Conservation (phyloP, 257 asterid genomes). For the Solanum sitiens region DNA sequence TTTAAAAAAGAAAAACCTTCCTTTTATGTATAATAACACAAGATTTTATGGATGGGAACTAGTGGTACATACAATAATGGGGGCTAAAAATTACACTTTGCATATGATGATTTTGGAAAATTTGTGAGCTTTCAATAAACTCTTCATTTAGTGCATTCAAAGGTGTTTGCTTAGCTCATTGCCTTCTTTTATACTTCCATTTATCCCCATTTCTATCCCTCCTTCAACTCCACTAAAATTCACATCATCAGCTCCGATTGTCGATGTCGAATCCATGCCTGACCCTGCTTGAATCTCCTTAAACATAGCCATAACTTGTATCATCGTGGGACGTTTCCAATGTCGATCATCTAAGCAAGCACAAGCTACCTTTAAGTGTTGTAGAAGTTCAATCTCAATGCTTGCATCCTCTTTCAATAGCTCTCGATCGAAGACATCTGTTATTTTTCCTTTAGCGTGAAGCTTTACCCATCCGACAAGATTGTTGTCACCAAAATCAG, state of each 20-base stretch:
- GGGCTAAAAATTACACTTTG: slow-evolving; percentile 4
- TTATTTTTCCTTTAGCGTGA: slow-evolving; percentile 47
- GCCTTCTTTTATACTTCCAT: slow-evolving; percentile 80
- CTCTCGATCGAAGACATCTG: slow-evolving; percentile 62
- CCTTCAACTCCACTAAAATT: slow-evolving; percentile 38
- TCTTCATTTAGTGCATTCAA: slow-evolving; percentile 17
- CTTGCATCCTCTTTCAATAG: slow-evolving; percentile 62
- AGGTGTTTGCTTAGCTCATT: slow-evolving; percentile 56
- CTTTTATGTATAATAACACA: slow-evolving; percentile 40
- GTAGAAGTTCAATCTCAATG: slow-evolving; percentile 65
- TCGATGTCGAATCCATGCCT: slow-evolving; percentile 45
- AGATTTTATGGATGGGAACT: slow-evolving; percentile 15
- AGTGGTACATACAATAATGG: slow-evolving; percentile 41
- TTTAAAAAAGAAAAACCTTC: slow-evolving; percentile 8
- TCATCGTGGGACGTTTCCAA: slow-evolving; percentile 80
- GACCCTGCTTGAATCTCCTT: slow-evolving; percentile 82
- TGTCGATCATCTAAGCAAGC: slow-evolving; percentile 77
- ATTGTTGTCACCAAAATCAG: slow-evolving; percentile 86
- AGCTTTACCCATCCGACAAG: slow-evolving; percentile 91
- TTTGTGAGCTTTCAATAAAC: neutral
- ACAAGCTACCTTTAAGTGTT: slow-evolving; percentile 66
- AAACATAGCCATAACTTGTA: slow-evolving; percentile 77
- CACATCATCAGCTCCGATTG: slow-evolving; percentile 34
- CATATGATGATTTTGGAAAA: neutral
- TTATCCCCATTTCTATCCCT: slow-evolving; percentile 73